phyloP scores from a whole-genome alignment of 225 moss, liverwort and hornwort genomes.

The Pleurozium schreberi region DNA sequence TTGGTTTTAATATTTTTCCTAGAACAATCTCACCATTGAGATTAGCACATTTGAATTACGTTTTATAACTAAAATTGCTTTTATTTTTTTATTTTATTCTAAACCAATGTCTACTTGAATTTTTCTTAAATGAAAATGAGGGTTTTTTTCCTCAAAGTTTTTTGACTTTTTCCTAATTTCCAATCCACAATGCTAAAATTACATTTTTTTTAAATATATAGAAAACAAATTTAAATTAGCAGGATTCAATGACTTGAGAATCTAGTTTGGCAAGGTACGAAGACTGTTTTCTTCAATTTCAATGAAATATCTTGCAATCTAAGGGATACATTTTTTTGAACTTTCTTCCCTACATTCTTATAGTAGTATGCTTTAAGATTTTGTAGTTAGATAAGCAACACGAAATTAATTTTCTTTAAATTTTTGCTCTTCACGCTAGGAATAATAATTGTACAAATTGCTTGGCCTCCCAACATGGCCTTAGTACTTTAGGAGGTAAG shows the following conservation, averaged over 20 bases:
- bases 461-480: fast-evolving
- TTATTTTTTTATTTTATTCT: no score
- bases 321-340: background rate
- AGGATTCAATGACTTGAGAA: background rate
- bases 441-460: background rate
- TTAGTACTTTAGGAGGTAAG: background rate
- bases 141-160: no score
- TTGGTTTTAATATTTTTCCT: background rate
- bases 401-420: background rate
- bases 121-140: background rate
- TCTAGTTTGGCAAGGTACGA: background rate
- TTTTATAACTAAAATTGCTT: background rate
- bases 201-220: background rate
- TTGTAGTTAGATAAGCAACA: background rate
- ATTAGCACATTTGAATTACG: background rate
- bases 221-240: no score
- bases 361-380: background rate
- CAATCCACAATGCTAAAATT: background rate
- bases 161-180: background rate
- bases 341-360: background rate
- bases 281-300: background rate
- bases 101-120: background rate
- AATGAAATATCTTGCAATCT: background rate
- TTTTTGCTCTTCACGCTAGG: no score
- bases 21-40: background rate